Evolutionary conservation across 371 early-diverging fungal species (phyloP).

Genomic region (Nematocida minor): DNA sequence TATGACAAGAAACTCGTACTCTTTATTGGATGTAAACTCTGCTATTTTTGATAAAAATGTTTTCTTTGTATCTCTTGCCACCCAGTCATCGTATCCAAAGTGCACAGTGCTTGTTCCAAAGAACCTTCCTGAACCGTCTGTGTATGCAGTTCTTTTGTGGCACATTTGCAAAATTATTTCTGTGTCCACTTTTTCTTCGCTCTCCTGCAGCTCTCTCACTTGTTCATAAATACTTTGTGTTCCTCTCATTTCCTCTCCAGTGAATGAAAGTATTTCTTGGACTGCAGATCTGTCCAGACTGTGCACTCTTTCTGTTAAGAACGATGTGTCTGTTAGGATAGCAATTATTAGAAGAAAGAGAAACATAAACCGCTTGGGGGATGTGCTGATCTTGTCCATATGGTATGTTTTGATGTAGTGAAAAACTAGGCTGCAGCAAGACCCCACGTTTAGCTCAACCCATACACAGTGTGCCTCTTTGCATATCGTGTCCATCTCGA

Average conservation of each 20-base stretch:
- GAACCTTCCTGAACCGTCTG: background rate
- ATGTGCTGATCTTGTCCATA: background rate
- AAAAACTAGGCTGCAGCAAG: constrained; percentile 6
- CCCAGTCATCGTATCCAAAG: constrained; percentile 56
- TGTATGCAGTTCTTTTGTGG: constrained; percentile 44
- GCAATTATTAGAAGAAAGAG: background rate
- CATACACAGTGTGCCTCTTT: background rate
- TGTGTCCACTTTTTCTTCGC: background rate
- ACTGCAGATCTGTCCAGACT: background rate
- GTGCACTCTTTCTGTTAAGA: background rate
- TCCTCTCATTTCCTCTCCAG: background rate
- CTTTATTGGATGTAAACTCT: background rate
- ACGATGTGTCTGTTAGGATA: constrained; percentile 10
- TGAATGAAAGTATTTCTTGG: background rate
- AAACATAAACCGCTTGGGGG: background rate
- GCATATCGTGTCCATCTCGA: background rate
- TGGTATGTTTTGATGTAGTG: constrained; percentile 2
- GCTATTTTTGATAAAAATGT: background rate
- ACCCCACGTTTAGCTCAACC: background rate
- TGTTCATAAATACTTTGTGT: background rate
- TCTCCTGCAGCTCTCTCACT: background rate
- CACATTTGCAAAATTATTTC: constrained; percentile 56
- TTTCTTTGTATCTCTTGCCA: constrained; percentile 48
- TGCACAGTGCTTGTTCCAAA: constrained; percentile 59
- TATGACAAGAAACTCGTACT: background rate